These are phyloP conservation scores for Echeveria elegans DNA, from an alignment of 164 flowering plant genomes.

Conservation along the genomic window DNA sequence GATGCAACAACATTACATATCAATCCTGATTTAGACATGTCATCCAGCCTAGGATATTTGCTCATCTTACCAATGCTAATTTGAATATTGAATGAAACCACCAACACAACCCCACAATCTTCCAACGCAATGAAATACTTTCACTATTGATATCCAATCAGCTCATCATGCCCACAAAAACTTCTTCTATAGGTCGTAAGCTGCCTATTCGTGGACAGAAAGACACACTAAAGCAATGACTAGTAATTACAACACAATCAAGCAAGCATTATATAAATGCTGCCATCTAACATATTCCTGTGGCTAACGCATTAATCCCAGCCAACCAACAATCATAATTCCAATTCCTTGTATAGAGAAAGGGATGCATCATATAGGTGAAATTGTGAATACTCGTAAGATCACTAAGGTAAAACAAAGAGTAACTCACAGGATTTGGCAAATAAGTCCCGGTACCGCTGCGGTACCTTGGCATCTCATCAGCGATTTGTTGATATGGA, in stretches of 20 bases:
- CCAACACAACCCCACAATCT: neutral
- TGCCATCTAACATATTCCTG: neutral
- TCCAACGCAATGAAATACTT: neutral
- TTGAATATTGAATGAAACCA: neutral
- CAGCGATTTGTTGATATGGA: constrained; percentile 55
- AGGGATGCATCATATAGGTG: too few relatives aligned
- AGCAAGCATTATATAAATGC: neutral
- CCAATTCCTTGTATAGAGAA: neutral
- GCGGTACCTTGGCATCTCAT: constrained; percentile 84
- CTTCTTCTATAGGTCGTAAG: neutral
- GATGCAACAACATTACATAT: neutral
- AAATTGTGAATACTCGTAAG: too few relatives aligned
- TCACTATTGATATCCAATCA: neutral
- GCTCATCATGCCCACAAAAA: neutral
- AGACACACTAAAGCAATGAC: neutral
- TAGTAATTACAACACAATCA: neutral
- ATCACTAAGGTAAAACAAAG: too few relatives aligned
- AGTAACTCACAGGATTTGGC: constrained; percentile 82
- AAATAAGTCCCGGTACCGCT: constrained; percentile 95
- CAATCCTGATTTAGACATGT: too few relatives aligned
- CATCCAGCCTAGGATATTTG: neutral
- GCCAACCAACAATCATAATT: neutral
- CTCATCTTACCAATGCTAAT: neutral
- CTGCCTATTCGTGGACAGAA: neutral
- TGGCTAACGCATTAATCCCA: neutral